These are phyloP conservation scores for Paspalum vaginatum DNA, from an alignment of 176 grass and related monocot genomes.

Conservation along the genomic window DNA sequence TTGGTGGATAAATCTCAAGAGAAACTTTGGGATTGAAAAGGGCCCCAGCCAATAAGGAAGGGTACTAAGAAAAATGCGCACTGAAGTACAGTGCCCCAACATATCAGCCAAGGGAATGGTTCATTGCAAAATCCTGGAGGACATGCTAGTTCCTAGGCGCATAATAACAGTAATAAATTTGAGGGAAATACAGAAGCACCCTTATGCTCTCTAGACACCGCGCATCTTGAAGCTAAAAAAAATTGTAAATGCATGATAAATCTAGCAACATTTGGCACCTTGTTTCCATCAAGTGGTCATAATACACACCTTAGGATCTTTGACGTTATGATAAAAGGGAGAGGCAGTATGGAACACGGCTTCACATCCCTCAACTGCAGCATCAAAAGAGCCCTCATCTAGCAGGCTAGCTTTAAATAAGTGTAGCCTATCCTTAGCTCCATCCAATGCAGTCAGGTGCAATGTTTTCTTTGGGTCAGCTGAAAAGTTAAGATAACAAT, in stretches of 20 bases:
- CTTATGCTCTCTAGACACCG: background rate
- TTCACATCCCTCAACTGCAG: slow-evolving; percentile 46
- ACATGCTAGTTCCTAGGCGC: background rate
- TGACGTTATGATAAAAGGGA: slow-evolving; percentile 56
- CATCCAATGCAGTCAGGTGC: slow-evolving; percentile 48
- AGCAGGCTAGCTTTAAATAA: slow-evolving; percentile 62
- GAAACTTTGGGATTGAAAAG: background rate
- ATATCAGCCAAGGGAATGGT: background rate
- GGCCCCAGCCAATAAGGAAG: background rate
- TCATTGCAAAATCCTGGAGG: background rate
- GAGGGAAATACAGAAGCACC: background rate
- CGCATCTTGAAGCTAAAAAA: background rate
- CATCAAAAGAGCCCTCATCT: slow-evolving; percentile 57
- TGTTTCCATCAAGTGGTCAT: background rate
- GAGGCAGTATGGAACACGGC: slow-evolving; percentile 67
- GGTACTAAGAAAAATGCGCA: background rate
- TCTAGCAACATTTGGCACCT: background rate
- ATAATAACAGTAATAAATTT: background rate
- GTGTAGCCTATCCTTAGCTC: slow-evolving; percentile 58
- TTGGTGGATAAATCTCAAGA: background rate
- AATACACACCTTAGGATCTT: slow-evolving; percentile 55
- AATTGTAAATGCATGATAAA: slow-evolving; percentile 23
- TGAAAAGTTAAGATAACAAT: slow-evolving; percentile 19
- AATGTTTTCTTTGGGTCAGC: slow-evolving; percentile 64
- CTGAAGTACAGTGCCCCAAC: background rate